A percentile compares a stretch with the other conserved stretches of the same genome.
Conservation (phyloP, 768 basidiomycete species). For the Psilocybe sp. region DNA sequence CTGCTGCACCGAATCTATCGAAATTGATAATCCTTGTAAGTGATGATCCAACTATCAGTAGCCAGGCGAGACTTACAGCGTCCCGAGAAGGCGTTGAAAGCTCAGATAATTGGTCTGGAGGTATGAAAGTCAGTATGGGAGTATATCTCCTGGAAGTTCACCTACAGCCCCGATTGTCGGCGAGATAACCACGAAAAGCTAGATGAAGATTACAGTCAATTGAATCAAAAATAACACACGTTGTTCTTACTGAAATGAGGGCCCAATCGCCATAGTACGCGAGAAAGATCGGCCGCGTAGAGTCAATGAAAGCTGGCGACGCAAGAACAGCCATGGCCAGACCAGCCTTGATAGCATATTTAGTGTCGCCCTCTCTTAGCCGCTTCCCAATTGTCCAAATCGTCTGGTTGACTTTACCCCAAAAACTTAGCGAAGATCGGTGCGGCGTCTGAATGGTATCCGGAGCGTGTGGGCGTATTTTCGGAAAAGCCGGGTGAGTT, state of each 20-base stretch:
- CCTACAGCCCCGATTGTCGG: conserved; percentile 83
- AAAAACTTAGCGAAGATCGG: conserved; percentile 51
- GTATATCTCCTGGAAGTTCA: background rate
- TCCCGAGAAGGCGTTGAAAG: conserved; percentile 81
- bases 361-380: conserved; percentile 70
- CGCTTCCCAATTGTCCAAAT: conserved; percentile 71
- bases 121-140: conserved; percentile 7
- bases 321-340: conserved; percentile 82
- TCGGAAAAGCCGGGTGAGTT: conserved; percentile 71
- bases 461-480: conserved; percentile 77
- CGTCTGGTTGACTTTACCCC: conserved; percentile 62
- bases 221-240: background rate
- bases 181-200: conserved; percentile 91
- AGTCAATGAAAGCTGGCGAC: conserved; percentile 83
- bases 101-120: conserved; percentile 81
- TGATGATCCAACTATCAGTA: background rate
- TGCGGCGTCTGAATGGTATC: conserved; percentile 83
- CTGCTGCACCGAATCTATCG: conserved; percentile 69
- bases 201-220: background rate
- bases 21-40: background rate
- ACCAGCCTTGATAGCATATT: conserved; percentile 87
- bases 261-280: conserved; percentile 94
- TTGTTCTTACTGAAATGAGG: conserved; percentile 71
- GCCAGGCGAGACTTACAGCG: conserved; percentile 52
- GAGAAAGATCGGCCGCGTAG: conserved; percentile 74